Evolutionary conservation across 371 early-diverging fungal genomes (phyloP).

Genomic region (Coemansia sp.): DNA sequence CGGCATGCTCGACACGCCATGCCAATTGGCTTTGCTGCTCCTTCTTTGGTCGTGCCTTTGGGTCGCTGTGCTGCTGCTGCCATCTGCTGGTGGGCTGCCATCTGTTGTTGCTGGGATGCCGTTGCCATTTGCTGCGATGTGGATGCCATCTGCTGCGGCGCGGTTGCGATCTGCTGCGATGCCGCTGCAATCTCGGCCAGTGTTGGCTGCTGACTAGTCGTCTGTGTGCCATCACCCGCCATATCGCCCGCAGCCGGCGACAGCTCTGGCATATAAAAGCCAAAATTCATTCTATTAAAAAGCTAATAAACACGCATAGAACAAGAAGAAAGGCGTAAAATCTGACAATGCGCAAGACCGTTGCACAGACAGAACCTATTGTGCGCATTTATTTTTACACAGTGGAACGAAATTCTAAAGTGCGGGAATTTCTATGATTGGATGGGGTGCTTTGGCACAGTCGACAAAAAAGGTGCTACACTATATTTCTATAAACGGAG

Average conservation of each 20-base stretch:
- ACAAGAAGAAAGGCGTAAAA: neutral
- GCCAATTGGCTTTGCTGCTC: slow-evolving; percentile 32
- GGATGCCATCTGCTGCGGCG: too few relatives aligned
- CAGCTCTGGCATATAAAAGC: slow-evolving; percentile 4
- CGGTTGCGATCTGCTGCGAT: neutral
- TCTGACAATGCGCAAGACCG: neutral
- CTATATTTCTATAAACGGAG: too few relatives aligned
- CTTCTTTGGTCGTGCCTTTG: neutral
- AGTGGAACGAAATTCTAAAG: neutral
- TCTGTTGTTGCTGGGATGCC: too few relatives aligned
- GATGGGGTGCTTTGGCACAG: neutral
- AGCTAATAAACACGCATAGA: neutral
- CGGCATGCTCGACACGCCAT: slow-evolving; percentile 49
- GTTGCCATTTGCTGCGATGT: too few relatives aligned
- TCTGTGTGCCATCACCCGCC: neutral
- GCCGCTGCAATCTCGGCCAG: slow-evolving; percentile 17
- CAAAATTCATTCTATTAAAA: slow-evolving; percentile 9
- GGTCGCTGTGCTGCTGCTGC: too few relatives aligned
- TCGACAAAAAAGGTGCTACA: too few relatives aligned
- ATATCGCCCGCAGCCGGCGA: neutral
- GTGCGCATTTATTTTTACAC: neutral
- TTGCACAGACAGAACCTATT: neutral
- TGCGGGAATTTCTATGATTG: slow-evolving; percentile 17
- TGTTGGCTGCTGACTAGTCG: slow-evolving; percentile 9
- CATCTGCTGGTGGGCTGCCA: too few relatives aligned